These are phyloP conservation scores for Nepenthes gracilis DNA, from an alignment of 148 eudicot genomes.

Conservation along the genomic window DNA sequence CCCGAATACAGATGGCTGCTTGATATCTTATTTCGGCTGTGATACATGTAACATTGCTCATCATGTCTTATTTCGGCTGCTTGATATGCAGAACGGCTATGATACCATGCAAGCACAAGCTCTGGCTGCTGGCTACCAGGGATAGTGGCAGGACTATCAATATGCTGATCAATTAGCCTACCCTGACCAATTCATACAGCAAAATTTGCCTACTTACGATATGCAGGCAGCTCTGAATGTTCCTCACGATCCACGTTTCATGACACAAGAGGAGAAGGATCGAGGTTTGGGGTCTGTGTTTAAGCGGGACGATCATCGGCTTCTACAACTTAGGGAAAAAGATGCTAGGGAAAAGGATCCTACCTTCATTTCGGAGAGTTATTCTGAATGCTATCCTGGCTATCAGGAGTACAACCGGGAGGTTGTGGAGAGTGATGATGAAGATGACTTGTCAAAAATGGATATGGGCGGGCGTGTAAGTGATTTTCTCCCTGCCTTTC, in stretches of 20 bases:
- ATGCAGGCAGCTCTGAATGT: slow-evolving; percentile 36
- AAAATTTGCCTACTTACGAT: slow-evolving; percentile 56
- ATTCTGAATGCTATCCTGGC: slow-evolving; percentile 98
- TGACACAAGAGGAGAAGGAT: slow-evolving; percentile 98
- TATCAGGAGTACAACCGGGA: slow-evolving; percentile 96
- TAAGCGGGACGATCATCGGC: slow-evolving; percentile 88
- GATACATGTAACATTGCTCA: neutral
- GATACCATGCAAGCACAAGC: slow-evolving; percentile 75
- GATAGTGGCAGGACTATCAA: slow-evolving; percentile 91
- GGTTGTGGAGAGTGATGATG: slow-evolving; percentile 90
- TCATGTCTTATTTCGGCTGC: neutral
- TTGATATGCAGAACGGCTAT: slow-evolving; percentile 60
- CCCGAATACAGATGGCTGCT: too few species aligned
- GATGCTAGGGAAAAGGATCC: slow-evolving; percentile 98
- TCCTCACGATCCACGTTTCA: slow-evolving; percentile 71
- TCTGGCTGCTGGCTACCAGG: slow-evolving; percentile 51
- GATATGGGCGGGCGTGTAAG: slow-evolving; percentile 99
- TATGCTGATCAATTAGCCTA: slow-evolving; percentile 84
- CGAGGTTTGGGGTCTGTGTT: slow-evolving; percentile 96
- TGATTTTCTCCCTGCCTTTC: slow-evolving; percentile 5
- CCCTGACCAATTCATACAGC: slow-evolving; percentile 84
- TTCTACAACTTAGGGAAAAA: slow-evolving; percentile 82
- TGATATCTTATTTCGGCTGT: neutral
- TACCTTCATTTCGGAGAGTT: slow-evolving; percentile 94
- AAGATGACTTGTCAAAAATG: slow-evolving; percentile 92